Percentiles rank a stretch among this genome's conserved stretches.
Conservation (phyloP, 148 eudicot genomes). For the Dianthus caryophyllus region DNA sequence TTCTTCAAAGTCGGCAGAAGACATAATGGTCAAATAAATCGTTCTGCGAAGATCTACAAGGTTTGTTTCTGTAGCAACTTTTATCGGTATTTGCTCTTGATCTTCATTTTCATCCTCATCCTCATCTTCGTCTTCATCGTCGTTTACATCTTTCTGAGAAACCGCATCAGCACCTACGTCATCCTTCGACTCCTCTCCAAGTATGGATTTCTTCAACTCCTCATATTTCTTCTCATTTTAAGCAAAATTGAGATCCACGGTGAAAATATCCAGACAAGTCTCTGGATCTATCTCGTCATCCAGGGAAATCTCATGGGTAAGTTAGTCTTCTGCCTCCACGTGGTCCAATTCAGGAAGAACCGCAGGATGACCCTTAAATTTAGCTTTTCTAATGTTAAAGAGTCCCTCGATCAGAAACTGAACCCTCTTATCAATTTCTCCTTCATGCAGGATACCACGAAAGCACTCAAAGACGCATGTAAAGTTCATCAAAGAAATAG, state of each 20-base stretch:
- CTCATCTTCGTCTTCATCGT: too few relatives aligned
- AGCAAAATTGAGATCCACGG: conserved; percentile 57
- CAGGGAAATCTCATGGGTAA: conserved; percentile 82
- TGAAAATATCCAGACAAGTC: conserved; percentile 55
- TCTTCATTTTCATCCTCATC: too few relatives aligned
- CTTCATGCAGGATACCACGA: conserved; percentile 95
- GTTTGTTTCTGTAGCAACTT: too few relatives aligned
- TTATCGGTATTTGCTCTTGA: too few relatives aligned
- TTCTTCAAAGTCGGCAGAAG: too few relatives aligned
- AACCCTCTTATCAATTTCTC: conserved; percentile 90
- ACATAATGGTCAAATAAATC: too few relatives aligned
- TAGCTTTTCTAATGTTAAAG: conserved; percentile 78
- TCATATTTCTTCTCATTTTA: conserved; percentile 80
- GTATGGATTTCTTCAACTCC: conserved; percentile 69
- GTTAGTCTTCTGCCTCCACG: conserved; percentile 87
- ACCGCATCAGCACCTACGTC: conserved; percentile 61
- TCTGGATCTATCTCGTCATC: conserved; percentile 71
- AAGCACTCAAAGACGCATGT: conserved; percentile 88
- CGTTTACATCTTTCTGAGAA: conserved; percentile 68
- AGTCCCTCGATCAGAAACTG: conserved; percentile 90
- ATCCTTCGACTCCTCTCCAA: conserved; percentile 88
- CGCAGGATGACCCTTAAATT: conserved; percentile 92
- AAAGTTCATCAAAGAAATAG: neutral
- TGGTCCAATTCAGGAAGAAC: conserved; percentile 86
- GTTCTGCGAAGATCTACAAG: too few relatives aligned